A percentile compares a stretch with the other conserved stretches of the same genome.
These are phyloP conservation scores for Mariannaea sp. DNA, from an alignment of 2,329 filamentous ascomycete genomes.

Conservation along the genomic window DNA sequence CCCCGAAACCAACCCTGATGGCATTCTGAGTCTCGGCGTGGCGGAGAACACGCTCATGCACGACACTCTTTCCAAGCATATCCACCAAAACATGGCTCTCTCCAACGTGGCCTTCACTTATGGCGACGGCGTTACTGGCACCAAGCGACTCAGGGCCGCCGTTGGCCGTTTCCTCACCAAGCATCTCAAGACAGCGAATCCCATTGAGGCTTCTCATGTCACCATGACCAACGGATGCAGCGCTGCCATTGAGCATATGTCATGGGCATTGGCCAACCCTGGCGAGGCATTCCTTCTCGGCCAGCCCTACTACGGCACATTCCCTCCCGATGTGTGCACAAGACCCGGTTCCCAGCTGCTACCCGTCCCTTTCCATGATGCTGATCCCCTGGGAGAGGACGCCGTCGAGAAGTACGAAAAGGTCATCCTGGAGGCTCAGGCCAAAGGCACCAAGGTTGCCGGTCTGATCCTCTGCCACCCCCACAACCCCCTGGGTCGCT, in stretches of 20 bases:
- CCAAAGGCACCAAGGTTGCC: conserved; percentile 47
- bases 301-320: conserved; percentile 54
- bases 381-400: conserved; percentile 49
- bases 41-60: conserved; percentile 61
- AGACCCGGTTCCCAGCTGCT: conserved; percentile 50
- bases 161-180: conserved; percentile 45
- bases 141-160: conserved; percentile 39
- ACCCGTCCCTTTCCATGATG: conserved; percentile 49
- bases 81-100: conserved; percentile 46
- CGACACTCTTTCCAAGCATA: conserved; percentile 46
- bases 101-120: conserved; percentile 45
- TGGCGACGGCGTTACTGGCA: conserved; percentile 47
- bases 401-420: conserved; percentile 52
- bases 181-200: conserved; percentile 37
- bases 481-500: conserved; percentile 57
- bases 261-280: conserved; percentile 47
- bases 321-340: conserved; percentile 51
- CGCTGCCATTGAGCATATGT: conserved; percentile 47
- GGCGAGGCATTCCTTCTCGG: conserved; percentile 49
- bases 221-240: conserved; percentile 48
- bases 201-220: conserved; percentile 42
- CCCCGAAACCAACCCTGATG: conserved; percentile 46
- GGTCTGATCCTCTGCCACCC: conserved; percentile 57
- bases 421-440: conserved; percentile 45
- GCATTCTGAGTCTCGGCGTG: conserved; percentile 56